Evolutionary conservation across 331 rosid species (phyloP).

Genomic region (Pyrus hybrid): DNA sequence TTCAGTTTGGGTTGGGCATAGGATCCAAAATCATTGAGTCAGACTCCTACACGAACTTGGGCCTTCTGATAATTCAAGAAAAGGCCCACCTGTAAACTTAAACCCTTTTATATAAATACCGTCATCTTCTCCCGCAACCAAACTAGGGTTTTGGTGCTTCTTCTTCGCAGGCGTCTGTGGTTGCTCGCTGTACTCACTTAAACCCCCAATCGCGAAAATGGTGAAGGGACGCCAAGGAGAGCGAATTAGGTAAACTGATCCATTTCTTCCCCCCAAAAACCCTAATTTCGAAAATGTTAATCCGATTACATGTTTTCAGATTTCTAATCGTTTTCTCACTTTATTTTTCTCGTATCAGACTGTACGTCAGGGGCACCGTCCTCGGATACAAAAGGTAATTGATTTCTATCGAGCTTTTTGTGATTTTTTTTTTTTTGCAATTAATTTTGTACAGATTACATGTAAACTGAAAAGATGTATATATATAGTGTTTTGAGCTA

Average conservation of each 20-base stretch:
- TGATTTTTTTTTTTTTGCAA: neutral
- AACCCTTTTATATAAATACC: neutral
- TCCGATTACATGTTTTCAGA: neutral
- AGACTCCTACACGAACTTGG: neutral
- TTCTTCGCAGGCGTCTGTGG: constrained; percentile 13
- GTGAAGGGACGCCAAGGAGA: constrained; percentile 92
- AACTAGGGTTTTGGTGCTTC: constrained; percentile 19
- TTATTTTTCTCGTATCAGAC: constrained; percentile 24
- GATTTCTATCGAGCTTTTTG: neutral
- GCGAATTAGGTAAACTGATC: constrained; percentile 53
- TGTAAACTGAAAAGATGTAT: neutral
- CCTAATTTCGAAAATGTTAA: neutral
- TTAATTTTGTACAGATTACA: neutral
- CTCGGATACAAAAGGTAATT: constrained; percentile 91
- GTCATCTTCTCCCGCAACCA: no score
- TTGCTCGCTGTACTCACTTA: neutral
- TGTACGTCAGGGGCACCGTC: constrained; percentile 78
- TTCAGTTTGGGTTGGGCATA: neutral
- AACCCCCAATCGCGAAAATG: constrained; percentile 28
- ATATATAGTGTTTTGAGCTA: no score
- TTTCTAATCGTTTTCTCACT: neutral
- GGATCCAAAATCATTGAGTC: neutral
- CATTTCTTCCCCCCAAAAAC: neutral
- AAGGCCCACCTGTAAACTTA: neutral
- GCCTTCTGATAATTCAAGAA: neutral